phyloP scores from a whole-genome alignment of 441 rosid genomes.

The Erodium chrysanthum region DNA sequence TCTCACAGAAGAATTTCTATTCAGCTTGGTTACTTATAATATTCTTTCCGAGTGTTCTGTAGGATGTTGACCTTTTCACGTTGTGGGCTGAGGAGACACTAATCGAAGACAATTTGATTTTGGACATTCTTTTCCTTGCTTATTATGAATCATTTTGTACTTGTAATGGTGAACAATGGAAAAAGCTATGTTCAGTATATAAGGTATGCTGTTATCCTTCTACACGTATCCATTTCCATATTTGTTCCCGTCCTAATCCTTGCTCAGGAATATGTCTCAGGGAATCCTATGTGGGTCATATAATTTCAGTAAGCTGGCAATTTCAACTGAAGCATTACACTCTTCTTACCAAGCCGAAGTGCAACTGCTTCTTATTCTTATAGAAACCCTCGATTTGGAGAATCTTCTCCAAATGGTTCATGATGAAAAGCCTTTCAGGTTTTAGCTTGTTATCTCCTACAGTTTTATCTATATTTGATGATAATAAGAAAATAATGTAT shows the following conservation, averaged over 20 bases:
- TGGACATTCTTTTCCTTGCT: slow-evolving; percentile 73
- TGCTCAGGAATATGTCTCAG: slow-evolving; percentile 35
- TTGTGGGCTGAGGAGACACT: slow-evolving; percentile 96
- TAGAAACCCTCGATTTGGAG: slow-evolving; percentile 75
- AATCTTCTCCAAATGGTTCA: slow-evolving; percentile 85
- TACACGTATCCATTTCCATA: slow-evolving; percentile 12
- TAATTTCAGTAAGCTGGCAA: slow-evolving; percentile 57
- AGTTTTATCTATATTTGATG: slow-evolving; percentile 1
- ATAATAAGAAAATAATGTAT: not conserved
- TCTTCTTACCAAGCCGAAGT: slow-evolving; percentile 54
- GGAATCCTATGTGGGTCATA: slow-evolving; percentile 58
- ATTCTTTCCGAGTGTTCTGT: slow-evolving; percentile 18
- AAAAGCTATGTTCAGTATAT: slow-evolving; percentile 51
- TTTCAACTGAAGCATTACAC: slow-evolving; percentile 61
- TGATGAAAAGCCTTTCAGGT: slow-evolving; percentile 84
- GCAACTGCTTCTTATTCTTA: slow-evolving; percentile 71
- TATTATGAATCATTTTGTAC: slow-evolving; percentile 74
- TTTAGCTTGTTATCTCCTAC: slow-evolving; percentile 15
- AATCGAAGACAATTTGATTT: slow-evolving; percentile 66
- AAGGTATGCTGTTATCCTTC: slow-evolving; percentile 48
- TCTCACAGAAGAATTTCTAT: slow-evolving; percentile 3
- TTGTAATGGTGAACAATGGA: slow-evolving; percentile 80
- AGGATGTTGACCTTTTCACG: slow-evolving; percentile 79
- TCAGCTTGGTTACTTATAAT: slow-evolving; percentile 12
- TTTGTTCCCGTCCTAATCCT: slow-evolving; percentile 14